phyloP scores from a whole-genome alignment of 2,329 filamentous ascomycete species.

The Hymenoscyphus fraxineus region DNA sequence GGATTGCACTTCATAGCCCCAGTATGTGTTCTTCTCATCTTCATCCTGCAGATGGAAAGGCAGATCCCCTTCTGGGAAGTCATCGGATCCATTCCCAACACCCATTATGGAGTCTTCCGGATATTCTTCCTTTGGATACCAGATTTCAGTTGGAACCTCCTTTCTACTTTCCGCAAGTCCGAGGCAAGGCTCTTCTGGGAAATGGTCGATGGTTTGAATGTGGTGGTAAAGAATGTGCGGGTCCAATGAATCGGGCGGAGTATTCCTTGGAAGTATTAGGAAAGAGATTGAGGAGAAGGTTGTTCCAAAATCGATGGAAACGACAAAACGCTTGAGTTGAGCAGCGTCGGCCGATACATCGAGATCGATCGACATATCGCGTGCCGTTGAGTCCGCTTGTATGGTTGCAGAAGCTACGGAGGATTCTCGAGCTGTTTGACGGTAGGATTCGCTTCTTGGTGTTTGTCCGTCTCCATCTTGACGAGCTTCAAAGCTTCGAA shows the following conservation, averaged over 20 bases:
- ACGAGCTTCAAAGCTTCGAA: background rate
- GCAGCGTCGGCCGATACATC: background rate
- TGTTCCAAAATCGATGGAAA: constrained; percentile 17
- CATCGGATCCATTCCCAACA: background rate
- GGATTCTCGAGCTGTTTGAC: background rate
- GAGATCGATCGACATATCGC: background rate
- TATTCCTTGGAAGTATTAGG: constrained; percentile 6
- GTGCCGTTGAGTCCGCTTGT: background rate
- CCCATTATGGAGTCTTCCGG: background rate
- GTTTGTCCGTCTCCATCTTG: background rate
- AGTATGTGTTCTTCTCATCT: constrained; percentile 5
- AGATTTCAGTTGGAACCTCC: constrained; percentile 14
- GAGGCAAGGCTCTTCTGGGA: background rate
- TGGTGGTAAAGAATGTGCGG: background rate
- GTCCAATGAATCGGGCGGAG: constrained; percentile 1
- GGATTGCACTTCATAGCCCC: constrained; percentile 14
- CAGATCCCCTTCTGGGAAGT: background rate
- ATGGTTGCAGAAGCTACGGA: background rate
- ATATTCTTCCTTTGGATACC: constrained; percentile 11
- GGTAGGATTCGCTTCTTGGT: background rate
- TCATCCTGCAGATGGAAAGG: background rate
- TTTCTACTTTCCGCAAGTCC: constrained; percentile 5
- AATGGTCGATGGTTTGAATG: constrained; percentile 9
- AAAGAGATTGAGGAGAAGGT: constrained; percentile 17
- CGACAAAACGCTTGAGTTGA: constrained; percentile 3